Conservation (phyloP, 306 rosid species). For the Trifolium fragiferum region DNA sequence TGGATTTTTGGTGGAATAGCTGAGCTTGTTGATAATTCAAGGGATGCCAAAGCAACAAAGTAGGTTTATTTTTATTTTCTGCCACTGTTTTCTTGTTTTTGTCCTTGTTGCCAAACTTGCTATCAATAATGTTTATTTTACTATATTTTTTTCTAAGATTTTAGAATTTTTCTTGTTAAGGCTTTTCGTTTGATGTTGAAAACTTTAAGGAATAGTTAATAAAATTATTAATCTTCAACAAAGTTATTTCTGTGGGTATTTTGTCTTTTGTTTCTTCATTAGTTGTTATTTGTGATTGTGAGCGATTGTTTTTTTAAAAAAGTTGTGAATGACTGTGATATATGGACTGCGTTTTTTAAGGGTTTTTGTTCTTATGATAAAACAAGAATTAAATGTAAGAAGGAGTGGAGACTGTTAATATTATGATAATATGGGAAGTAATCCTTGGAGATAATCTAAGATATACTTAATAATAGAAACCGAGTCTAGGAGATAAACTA, state of each 20-base stretch:
- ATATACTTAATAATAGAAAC: not conserved
- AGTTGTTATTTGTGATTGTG: not conserved
- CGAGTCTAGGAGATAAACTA: not conserved
- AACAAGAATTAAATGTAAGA: not conserved
- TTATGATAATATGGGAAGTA: not conserved
- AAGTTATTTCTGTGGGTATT: not conserved
- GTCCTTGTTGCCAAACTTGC: not conserved
- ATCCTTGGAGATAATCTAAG: not conserved
- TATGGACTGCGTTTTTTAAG: not conserved
- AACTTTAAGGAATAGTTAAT: conserved; percentile 4
- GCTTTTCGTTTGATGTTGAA: conserved; percentile 28
- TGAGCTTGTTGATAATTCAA: conserved; percentile 67
- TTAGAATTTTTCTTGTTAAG: not conserved
- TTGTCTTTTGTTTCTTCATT: not conserved
- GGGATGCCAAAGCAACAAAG: conserved; percentile 66
- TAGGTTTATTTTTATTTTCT: conserved; percentile 46
- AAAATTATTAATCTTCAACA: conserved; percentile 5
- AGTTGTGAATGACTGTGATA: not conserved
- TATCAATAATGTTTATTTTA: conserved; percentile 17
- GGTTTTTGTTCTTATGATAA: not conserved
- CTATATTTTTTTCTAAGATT: conserved; percentile 17
- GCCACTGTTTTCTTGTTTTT: conserved; percentile 17
- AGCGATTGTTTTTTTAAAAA: not conserved
- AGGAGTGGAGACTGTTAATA: not conserved
- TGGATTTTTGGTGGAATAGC: conserved; percentile 73